Base-by-base conservation (phyloP, 148 eudicot genomes). In the Cornus suecica region DNA sequence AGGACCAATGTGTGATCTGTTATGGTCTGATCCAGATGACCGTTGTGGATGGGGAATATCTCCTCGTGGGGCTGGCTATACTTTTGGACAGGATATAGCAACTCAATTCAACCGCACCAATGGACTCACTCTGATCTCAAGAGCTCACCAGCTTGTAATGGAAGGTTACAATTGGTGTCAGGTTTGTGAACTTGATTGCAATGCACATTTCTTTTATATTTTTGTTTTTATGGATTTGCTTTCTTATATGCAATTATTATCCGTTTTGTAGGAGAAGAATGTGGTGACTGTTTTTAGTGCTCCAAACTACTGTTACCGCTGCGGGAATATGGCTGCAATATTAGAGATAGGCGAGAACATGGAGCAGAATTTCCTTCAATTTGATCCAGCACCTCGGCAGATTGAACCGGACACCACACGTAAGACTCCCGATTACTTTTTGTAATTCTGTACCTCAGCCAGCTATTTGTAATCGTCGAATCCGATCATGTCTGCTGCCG, bases 11-110 rank as follows among this genome's bases (percentile, higher is more conserved):
- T 94, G 98, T 68, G 98, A 94, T 78, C 96, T 94, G 45, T 83
- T 94, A 81, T 94, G 99, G 99, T 92, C 97, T 45, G 99, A 94
- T 82, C 99, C 99, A 15, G 99, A 94, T 76, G 97, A 94, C 77
- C 93, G 98, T 29, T 94, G 98, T 79, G 98, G 98, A 61, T 94
- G 98, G 98, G 98, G 98, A 61, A 94, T 94, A 64, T 94, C 98
- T 24, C 98, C 98, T 22, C 95, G 98, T 80, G 98, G 98, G 31
- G 98, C 98, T 75, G 98, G 98, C 65, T 94, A 94, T 74, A 94
- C 97, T 26, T 94, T 94, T 77, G 98, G 98, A 70, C 96, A 94
- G 80, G 98, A 94, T 77, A 92, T 94, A 81, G 96, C 96, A 7
- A 68, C 84, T 56, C 87, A 81, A 54, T 94, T 90, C 84, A 92